A percentile compares a stretch with the other conserved stretches of the same genome.
Conservation (phyloP, 306 rosid species). For the Dryas octopetala region DNA sequence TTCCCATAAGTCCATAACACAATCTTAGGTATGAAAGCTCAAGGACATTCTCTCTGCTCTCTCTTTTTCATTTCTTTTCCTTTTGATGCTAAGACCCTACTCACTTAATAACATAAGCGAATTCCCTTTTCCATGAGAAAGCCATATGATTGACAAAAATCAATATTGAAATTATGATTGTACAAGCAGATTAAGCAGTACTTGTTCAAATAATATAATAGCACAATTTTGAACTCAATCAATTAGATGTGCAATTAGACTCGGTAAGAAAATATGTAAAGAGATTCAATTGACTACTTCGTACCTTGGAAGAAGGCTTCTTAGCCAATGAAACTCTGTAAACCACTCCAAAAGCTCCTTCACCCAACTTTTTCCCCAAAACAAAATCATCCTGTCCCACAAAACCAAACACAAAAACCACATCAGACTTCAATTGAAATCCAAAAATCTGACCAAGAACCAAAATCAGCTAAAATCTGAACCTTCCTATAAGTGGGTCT, state of each 20-base stretch:
- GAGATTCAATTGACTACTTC: conserved; percentile 12
- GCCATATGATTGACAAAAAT: neutral
- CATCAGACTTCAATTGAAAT: neutral
- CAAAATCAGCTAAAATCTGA: conserved; percentile 9
- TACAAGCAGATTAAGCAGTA: neutral
- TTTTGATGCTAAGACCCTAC: neutral
- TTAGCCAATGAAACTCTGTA: conserved; percentile 71
- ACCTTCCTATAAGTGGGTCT: conserved; percentile 82
- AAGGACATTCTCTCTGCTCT: neutral
- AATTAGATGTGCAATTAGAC: neutral
- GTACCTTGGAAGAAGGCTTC: conserved; percentile 76
- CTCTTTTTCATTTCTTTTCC: neutral
- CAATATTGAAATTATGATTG: neutral
- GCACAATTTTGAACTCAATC: neutral
- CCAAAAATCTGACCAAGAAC: neutral
- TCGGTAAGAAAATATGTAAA: neutral
- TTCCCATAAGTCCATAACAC: conserved; percentile 13
- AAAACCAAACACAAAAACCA: conserved; percentile 21
- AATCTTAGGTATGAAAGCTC: neutral
- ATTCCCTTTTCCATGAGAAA: too few species aligned
- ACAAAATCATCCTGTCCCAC: conserved; percentile 79
- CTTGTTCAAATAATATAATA: neutral
- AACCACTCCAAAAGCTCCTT: conserved; percentile 94
- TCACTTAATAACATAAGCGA: neutral
- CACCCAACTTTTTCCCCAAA: conserved; percentile 90